A percentile compares a stretch with the other conserved stretches of the same genome.
Evolutionary conservation across 306 rosid genomes (phyloP).

Genomic region (Rosa rugosa): DNA sequence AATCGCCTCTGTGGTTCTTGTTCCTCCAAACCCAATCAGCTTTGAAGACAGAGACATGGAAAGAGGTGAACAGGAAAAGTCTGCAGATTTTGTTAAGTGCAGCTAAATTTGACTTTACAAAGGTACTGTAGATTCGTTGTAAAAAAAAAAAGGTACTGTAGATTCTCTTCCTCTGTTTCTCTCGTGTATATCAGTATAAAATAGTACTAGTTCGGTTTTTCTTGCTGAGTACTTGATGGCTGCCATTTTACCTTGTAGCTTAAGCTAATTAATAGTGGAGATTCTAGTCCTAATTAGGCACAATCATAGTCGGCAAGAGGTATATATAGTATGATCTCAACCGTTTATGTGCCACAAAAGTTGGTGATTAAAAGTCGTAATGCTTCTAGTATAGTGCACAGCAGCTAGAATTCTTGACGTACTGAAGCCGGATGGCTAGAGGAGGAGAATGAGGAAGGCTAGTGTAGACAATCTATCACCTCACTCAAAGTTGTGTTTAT

Average conservation of each 20-base stretch:
- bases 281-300: background rate
- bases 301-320: background rate
- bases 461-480: background rate
- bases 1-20: slow-evolving; percentile 24
- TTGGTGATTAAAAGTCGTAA: background rate
- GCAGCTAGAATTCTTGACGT: background rate
- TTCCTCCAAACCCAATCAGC: slow-evolving; percentile 20
- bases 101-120: slow-evolving; percentile 26
- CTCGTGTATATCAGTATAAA: background rate
- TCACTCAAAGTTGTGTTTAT: background rate
- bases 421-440: background rate
- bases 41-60: background rate
- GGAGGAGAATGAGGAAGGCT: background rate
- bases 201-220: background rate
- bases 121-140: background rate
- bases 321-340: background rate
- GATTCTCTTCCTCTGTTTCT: background rate
- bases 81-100: slow-evolving; percentile 20
- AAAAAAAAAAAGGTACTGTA: background rate
- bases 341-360: background rate
- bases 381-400: background rate
- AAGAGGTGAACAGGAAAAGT: slow-evolving; percentile 13
- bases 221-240: background rate
- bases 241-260: background rate
- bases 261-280: background rate